A percentile compares a stretch with the other conserved stretches of the same genome.
Evolutionary conservation across 176 grass and related monocot genomes (phyloP).

Genomic region (Bolboschoenus planiculmis): DNA sequence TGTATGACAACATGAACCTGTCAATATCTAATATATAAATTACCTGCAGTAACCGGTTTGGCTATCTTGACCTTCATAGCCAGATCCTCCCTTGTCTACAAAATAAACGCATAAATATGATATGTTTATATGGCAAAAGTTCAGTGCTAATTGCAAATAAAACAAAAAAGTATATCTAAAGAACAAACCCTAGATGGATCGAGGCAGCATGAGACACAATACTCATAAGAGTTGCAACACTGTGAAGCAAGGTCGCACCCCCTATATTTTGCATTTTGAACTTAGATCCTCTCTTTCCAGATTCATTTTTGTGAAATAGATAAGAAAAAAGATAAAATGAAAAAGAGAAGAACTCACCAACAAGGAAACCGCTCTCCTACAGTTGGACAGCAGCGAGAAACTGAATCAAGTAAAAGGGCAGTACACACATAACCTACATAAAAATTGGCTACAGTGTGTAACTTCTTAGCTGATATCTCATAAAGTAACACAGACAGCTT

Average conservation of each 20-base stretch:
- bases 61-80: constrained; percentile 68
- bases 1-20: not conserved
- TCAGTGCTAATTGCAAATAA: not conserved
- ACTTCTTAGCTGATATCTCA: not conserved
- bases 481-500: not conserved
- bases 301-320: not conserved
- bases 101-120: constrained; percentile 15
- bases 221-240: constrained; percentile 92
- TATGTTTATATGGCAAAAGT: not conserved
- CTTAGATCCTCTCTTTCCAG: not conserved
- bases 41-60: constrained; percentile 77
- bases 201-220: constrained; percentile 95
- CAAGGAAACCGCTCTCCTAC: constrained; percentile 62
- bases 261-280: constrained; percentile 36
- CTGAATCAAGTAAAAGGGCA: constrained; percentile 61
- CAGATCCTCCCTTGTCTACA: constrained; percentile 52
- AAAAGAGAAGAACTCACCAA: constrained; percentile 61
- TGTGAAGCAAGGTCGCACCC: constrained; percentile 63
- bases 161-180: constrained; percentile 1
- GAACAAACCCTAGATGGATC: constrained; percentile 61
- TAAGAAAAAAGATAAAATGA: not conserved
- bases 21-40: constrained; percentile 11
- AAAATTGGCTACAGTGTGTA: constrained; percentile 2
- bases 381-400: constrained; percentile 63
- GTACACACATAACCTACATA: constrained; percentile 71